These are phyloP conservation scores for Penicillium frequentans DNA, from an alignment of 2,329 filamentous ascomycete genomes.

Conservation along the genomic window DNA sequence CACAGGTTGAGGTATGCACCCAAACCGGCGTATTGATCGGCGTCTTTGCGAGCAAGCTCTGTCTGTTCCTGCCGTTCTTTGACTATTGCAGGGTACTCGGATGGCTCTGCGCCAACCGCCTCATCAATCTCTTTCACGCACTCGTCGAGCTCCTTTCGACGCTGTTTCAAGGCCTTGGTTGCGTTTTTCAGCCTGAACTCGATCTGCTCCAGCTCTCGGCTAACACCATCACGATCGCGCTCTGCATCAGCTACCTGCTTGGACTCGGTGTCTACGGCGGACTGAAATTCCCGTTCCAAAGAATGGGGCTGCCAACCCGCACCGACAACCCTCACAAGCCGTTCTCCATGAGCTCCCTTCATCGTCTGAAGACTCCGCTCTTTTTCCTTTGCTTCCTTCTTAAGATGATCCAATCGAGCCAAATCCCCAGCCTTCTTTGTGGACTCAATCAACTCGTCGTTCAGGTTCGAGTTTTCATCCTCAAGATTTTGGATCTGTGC, in stretches of 20 bases:
- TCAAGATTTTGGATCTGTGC: constrained; percentile 68
- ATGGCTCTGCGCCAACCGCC: constrained; percentile 53
- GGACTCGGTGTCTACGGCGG: constrained; percentile 58
- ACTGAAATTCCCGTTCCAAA: constrained; percentile 71
- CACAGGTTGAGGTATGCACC: constrained; percentile 71
- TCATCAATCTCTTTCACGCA: constrained; percentile 65
- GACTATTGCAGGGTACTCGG: constrained; percentile 54
- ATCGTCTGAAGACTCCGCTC: constrained; percentile 76
- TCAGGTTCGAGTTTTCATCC: constrained; percentile 68
- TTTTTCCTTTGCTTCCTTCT: constrained; percentile 74
- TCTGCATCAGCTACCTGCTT: constrained; percentile 64
- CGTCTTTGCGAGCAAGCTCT: constrained; percentile 59
- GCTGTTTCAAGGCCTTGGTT: constrained; percentile 64
- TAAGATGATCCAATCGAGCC: constrained; percentile 79
- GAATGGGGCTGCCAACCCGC: constrained; percentile 66
- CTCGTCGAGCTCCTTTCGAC: constrained; percentile 60
- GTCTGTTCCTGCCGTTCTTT: constrained; percentile 53
- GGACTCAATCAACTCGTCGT: constrained; percentile 78
- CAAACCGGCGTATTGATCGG: constrained; percentile 66
- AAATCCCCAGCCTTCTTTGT: constrained; percentile 78
- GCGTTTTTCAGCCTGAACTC: constrained; percentile 69
- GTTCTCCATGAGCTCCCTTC: constrained; percentile 69
- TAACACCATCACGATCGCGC: constrained; percentile 67
- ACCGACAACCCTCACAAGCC: constrained; percentile 66
- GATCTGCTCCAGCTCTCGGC: constrained; percentile 72